Evolutionary conservation across 2,329 filamentous ascomycete genomes (phyloP).

Genomic region (Conoideocrella luteorostrata): DNA sequence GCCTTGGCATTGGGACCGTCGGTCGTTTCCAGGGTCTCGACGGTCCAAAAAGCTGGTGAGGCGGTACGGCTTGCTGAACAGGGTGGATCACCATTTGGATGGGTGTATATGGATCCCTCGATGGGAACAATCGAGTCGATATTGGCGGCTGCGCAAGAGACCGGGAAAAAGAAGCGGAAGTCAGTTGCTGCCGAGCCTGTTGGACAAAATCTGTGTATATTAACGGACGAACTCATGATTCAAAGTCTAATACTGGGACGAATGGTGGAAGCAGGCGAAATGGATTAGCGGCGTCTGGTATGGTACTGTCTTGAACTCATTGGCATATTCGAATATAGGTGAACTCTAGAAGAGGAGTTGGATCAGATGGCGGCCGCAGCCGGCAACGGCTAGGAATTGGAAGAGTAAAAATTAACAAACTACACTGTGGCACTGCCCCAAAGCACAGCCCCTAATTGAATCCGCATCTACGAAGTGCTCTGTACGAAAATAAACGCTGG

Average conservation of each 20-base stretch:
- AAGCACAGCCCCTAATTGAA: not conserved
- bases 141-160: slow-evolving; percentile 25
- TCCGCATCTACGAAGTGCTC: too few relatives aligned
- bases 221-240: slow-evolving; percentile 81
- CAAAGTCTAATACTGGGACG: slow-evolving; percentile 87
- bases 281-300: slow-evolving; percentile 10
- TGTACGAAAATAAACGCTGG: too few relatives aligned
- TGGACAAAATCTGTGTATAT: slow-evolving; percentile 53
- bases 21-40: slow-evolving; percentile 55
- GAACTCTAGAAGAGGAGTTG: too few relatives aligned
- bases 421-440: too few relatives aligned
- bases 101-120: slow-evolving; percentile 71
- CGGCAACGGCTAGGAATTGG: too few relatives aligned
- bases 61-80: slow-evolving; percentile 47
- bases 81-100: slow-evolving; percentile 53
- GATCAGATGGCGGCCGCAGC: too few relatives aligned
- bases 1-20: slow-evolving; percentile 70
- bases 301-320: too few relatives aligned
- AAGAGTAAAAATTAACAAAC: too few relatives aligned
- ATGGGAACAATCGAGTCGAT: slow-evolving; percentile 47
- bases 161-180: slow-evolving; percentile 35
- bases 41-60: slow-evolving; percentile 57
- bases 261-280: slow-evolving; percentile 59
- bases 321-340: too few relatives aligned
- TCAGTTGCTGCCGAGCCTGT: slow-evolving; percentile 21